Base-by-base conservation (phyloP, 331 rosid genomes). In the Prunus yedoensis region DNA sequence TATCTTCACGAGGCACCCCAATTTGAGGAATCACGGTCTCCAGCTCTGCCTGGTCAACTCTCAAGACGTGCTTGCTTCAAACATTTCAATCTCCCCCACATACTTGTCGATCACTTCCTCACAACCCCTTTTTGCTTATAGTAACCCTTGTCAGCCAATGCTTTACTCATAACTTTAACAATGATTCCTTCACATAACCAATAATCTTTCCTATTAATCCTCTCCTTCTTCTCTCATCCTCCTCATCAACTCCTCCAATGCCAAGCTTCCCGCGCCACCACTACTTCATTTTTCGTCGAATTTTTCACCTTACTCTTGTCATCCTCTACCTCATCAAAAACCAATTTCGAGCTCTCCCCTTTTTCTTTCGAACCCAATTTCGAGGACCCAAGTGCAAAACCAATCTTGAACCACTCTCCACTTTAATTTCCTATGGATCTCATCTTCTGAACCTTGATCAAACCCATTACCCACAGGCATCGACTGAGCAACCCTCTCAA, bases 91-190 rank as follows among this genome's bases (percentile, higher is more conserved):
- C 82, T 94, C 97, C 49, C 95, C 99, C 47, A 90, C 95, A 56
- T 92, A 89, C 70, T 88, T 94, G 70, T 92, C 99, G 15, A 86
- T 88, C 83, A 94, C 97, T 76, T 84, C 70, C 78, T 66, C 66
- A 94, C 93, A 50, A 90, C 80, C 15, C 99, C 97, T 73, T 92
- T 94, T 47, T 89, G 93, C 84, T 91, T 94, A 78, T 90, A 94
- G 79, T 91, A 91, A 6, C 96, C 97, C 77, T 89, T 94, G 68
- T 88, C 93, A 3, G 89, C 95, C 87, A 94, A 85, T 4, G 75
- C 94, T 70, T 90, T 94, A 78, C 97, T 92, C 99, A 94, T 90
- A 43, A 94, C 85, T 79, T 94, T 94, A 7, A 94, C 97, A 81
- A 89, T 68, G 25, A 92, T 92, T 58, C 99, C 99, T 70, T 92